These are phyloP conservation scores for Leccinum huronense DNA, from an alignment of 1,284 basidiomycete genomes.

Conservation along the genomic window DNA sequence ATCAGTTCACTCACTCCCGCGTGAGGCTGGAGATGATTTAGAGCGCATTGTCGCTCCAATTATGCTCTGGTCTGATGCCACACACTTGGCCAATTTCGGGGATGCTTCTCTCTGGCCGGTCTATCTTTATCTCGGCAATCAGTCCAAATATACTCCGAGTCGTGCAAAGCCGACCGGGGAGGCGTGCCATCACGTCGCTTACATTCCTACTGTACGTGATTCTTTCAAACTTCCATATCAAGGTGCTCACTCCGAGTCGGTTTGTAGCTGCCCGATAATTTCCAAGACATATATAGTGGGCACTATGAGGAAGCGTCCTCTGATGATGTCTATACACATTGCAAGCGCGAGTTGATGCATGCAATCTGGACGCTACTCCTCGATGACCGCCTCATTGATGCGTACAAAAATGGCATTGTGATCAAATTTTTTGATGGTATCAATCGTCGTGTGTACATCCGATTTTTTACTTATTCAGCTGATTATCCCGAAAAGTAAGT, in stretches of 20 bases:
- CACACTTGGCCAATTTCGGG: not conserved
- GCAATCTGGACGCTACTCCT: too few species aligned
- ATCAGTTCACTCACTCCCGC: not conserved
- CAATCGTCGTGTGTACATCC: too few species aligned
- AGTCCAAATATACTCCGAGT: not conserved
- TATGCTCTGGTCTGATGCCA: not conserved
- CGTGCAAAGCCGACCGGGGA: not conserved
- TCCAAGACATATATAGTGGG: conserved; percentile 22
- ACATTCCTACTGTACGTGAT: not conserved
- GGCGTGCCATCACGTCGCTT: not conserved
- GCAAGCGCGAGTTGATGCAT: too few species aligned
- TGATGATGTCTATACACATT: too few species aligned
- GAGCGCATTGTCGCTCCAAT: not conserved
- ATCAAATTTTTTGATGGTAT: too few species aligned
- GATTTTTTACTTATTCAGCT: not conserved
- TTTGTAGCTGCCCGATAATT: conserved; percentile 23
- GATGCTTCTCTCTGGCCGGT: not conserved
- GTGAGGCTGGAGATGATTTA: not conserved
- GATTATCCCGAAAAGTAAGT: conserved; percentile 35
- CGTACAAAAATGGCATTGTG: too few species aligned
- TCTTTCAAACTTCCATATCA: too few species aligned
- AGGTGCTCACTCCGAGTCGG: too few species aligned
- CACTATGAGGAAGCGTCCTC: conserved; percentile 28
- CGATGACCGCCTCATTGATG: too few species aligned
- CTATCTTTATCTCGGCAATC: not conserved